Conservation (phyloP, 2,329 filamentous ascomycete species). For the Colletotrichum magnum region DNA sequence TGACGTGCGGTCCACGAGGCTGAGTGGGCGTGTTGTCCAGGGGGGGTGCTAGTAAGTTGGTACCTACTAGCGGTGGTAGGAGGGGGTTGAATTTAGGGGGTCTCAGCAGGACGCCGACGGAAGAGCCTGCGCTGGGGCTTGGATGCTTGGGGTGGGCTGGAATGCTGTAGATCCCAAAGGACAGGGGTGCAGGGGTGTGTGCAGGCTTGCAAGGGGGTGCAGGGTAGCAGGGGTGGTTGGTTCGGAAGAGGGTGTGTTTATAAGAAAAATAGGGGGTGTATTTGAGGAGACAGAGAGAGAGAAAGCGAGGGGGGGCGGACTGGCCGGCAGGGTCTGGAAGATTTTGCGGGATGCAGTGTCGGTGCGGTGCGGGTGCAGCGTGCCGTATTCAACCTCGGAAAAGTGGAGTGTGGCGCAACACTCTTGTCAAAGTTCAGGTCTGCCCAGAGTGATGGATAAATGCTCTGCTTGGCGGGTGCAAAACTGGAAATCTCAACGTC, state of each 20-base stretch:
- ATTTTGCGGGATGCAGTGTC: constrained; percentile 35
- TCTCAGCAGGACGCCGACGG: constrained; percentile 40
- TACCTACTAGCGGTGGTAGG: constrained; percentile 33
- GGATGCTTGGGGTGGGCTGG: constrained; percentile 41
- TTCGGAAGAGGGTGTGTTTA: constrained; percentile 2
- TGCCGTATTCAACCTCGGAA: constrained; percentile 28
- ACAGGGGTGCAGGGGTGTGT: constrained; percentile 34
- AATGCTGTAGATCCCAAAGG: constrained; percentile 36
- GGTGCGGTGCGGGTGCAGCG: constrained; percentile 31
- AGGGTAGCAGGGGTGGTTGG: constrained; percentile 28
- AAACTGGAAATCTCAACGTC: background rate
- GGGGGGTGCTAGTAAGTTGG: constrained; percentile 27
- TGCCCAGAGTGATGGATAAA: constrained; percentile 9
- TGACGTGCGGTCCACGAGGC: constrained; percentile 62
- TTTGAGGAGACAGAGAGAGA: constrained; percentile 6
- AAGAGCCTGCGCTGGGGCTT: constrained; percentile 40
- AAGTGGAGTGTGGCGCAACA: constrained; percentile 24
- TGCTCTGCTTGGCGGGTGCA: constrained; percentile 9
- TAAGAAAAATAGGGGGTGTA: constrained; percentile 1
- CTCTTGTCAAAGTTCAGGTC: constrained; percentile 4
- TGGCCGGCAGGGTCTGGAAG: constrained; percentile 38
- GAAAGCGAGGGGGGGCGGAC: constrained; percentile 31
- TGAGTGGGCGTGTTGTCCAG: constrained; percentile 48
- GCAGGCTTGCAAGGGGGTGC: constrained; percentile 33
- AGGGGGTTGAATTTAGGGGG: constrained; percentile 38